phyloP scores from a whole-genome alignment of 768 basidiomycete species.

The Lactarius hatsudake region DNA sequence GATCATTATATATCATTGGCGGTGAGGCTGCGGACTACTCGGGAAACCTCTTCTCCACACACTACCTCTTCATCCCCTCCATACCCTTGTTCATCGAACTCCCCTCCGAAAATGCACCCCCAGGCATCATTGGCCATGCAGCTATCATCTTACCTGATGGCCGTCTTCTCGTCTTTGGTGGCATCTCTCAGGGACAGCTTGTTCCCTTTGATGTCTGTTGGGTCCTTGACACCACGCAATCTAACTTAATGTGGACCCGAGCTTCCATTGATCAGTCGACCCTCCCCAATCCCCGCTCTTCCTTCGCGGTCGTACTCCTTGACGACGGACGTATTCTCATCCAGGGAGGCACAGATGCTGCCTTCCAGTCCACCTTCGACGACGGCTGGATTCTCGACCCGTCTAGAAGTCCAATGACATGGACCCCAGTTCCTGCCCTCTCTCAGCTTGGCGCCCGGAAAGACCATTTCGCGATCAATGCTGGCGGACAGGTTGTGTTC shows the following conservation, averaged over 20 bases:
- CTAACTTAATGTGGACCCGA: slow-evolving; percentile 48
- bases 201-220: slow-evolving; percentile 60
- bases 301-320: slow-evolving; percentile 55
- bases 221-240: slow-evolving; percentile 55
- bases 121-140: slow-evolving; percentile 69
- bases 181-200: slow-evolving; percentile 49
- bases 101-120: slow-evolving; percentile 55
- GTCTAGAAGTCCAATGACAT: slow-evolving; percentile 52
- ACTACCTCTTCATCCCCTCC: slow-evolving; percentile 59
- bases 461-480: slow-evolving; percentile 70
- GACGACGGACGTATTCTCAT: slow-evolving; percentile 59
- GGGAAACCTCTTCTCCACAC: slow-evolving; percentile 54
- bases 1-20: slow-evolving; percentile 68
- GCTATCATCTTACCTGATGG: slow-evolving; percentile 70
- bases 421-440: slow-evolving; percentile 52
- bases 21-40: slow-evolving; percentile 85
- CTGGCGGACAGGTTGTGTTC: slow-evolving; percentile 64
- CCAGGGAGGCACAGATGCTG: slow-evolving; percentile 72
- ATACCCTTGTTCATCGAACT: slow-evolving; percentile 52
- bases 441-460: slow-evolving; percentile 58
- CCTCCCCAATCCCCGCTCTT: slow-evolving; percentile 58
- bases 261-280: slow-evolving; percentile 39
- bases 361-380: slow-evolving; percentile 45
- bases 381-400: slow-evolving; percentile 76
- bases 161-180: slow-evolving; percentile 71